Base-by-base conservation (phyloP, 2,329 filamentous ascomycete genomes). In the Alternaria sp. region DNA sequence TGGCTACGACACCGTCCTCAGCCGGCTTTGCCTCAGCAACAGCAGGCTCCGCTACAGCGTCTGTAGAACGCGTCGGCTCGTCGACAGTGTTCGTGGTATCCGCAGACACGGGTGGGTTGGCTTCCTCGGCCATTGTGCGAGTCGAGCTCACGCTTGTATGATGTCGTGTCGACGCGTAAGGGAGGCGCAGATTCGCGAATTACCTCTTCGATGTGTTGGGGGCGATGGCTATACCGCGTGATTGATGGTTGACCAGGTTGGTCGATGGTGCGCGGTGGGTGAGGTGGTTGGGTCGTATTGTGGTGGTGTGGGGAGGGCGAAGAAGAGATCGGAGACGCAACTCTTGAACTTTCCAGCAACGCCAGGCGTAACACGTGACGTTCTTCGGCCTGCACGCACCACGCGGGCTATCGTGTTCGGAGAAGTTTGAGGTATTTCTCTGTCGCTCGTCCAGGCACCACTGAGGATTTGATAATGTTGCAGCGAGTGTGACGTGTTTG, bases 121-220 rank as follows among this genome's bases (percentile, higher is more conserved):
- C 65, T 61, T 74, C 70, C 62, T 79, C 77, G 57, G 76, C 76
- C 77, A 79, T 79, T 71, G 73, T 72, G 46, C 54, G 57, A 64
- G 66, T 65, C 57, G 66, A 67, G 69, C 70, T 76, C 62, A 73
- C 66, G 67, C 68, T 70, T 65, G 73, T 72, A 73, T 75, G 68
- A 66, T 70, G 62, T 61, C 61, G 64, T 59, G 64, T 66, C 46
- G 74, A 79, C 76, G 77, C 77, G 77, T 79, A 72, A 66, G 57
- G 60, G 64, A 64, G 63, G 67, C 61, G 59, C 60, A 61, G 62
- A 61, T 56, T 66, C 69, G 74, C 71, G 76, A 77, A 73, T 67
- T 72, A 63, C 62, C 62, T 68, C 59, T 62, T 58, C 60, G 66
- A 63, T 58, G 53, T 64, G 66, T 68, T 51, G 61, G 55, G 65